These are phyloP conservation scores for Fusarium torulosum DNA, from an alignment of 2,329 filamentous ascomycete species.

Conservation along the genomic window DNA sequence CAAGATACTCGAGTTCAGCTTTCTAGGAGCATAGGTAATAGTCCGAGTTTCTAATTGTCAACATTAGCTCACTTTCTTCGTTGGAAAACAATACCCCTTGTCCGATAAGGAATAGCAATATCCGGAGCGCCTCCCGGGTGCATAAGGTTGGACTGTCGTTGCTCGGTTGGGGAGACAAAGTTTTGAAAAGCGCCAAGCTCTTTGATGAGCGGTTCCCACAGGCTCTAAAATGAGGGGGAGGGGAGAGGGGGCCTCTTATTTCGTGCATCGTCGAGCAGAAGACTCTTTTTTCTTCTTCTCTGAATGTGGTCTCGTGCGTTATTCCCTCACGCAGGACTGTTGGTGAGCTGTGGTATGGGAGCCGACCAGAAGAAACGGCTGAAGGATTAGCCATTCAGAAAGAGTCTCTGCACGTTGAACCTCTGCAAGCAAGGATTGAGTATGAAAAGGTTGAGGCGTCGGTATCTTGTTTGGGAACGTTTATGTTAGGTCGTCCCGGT, in stretches of 20 bases:
- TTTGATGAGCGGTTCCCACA: constrained; percentile 6
- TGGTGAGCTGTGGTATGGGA: constrained; percentile 14
- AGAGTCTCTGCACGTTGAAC: constrained; percentile 15
- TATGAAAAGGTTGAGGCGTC: not conserved
- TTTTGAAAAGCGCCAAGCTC: constrained; percentile 32
- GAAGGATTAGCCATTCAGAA: constrained; percentile 10
- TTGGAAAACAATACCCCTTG: constrained; percentile 10
- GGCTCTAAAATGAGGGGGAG: constrained; percentile 28
- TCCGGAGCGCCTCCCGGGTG: constrained; percentile 17
- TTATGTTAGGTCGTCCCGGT: constrained; percentile 6
- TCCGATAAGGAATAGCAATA: not conserved
- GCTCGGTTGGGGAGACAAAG: constrained; percentile 10
- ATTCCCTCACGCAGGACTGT: not conserved
- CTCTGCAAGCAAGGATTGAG: constrained; percentile 19
- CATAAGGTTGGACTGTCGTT: constrained; percentile 3
- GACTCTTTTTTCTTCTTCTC: constrained; percentile 24
- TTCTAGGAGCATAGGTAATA: constrained; percentile 11
- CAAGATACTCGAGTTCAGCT: constrained; percentile 1
- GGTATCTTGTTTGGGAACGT: constrained; percentile 11
- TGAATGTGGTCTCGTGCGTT: constrained; percentile 38
- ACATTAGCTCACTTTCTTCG: constrained; percentile 8
- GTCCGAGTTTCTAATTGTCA: constrained; percentile 28
- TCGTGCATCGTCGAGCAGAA: not conserved
- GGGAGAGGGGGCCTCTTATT: constrained; percentile 27
- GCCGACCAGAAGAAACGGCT: constrained; percentile 15